A percentile compares a stretch with the other conserved stretches of the same genome.
phyloP scores from a whole-genome alignment of 129 eudicot genomes.

The Calendula officinalis region DNA sequence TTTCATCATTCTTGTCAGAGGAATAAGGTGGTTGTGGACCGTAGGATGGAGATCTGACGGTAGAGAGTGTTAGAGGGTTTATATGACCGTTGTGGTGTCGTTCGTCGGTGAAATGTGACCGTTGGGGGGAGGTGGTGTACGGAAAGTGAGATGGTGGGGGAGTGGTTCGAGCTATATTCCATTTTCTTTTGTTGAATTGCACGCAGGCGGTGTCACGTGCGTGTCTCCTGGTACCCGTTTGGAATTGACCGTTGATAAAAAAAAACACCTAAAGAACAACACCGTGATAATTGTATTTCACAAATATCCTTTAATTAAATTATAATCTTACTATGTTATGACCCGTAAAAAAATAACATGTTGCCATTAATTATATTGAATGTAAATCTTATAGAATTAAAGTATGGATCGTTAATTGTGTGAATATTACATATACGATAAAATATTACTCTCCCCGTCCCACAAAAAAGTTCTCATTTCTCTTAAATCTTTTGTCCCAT shows the following conservation, averaged over 20 bases:
- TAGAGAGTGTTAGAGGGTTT: conserved; percentile 29
- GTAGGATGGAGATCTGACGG: conserved; percentile 67
- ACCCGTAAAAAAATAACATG: too few relatives aligned
- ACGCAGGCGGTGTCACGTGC: conserved; percentile 54
- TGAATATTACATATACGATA: too few relatives aligned
- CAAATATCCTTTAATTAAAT: too few relatives aligned
- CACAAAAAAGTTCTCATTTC: too few relatives aligned
- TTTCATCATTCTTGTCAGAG: conserved; percentile 21
- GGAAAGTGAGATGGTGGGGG: conserved; percentile 26
- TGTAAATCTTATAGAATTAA: too few relatives aligned
- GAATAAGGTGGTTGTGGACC: conserved; percentile 30
- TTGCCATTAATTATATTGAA: too few relatives aligned
- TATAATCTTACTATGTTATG: too few relatives aligned
- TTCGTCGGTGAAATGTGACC: conserved; percentile 55
- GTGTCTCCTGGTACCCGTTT: conserved; percentile 43
- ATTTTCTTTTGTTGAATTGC: conserved; percentile 16
- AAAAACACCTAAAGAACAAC: not conserved
- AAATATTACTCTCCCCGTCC: too few relatives aligned
- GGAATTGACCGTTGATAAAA: conserved; percentile 63
- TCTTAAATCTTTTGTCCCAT: too few relatives aligned
- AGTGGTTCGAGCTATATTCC: conserved; percentile 21
- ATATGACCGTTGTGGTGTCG: conserved; percentile 78
- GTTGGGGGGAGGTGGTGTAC: conserved; percentile 49
- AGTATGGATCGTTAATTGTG: too few relatives aligned
- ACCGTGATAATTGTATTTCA: too few relatives aligned